These are phyloP conservation scores for Cucumis cinereus DNA, from an alignment of 306 rosid genomes.

Conservation along the genomic window DNA sequence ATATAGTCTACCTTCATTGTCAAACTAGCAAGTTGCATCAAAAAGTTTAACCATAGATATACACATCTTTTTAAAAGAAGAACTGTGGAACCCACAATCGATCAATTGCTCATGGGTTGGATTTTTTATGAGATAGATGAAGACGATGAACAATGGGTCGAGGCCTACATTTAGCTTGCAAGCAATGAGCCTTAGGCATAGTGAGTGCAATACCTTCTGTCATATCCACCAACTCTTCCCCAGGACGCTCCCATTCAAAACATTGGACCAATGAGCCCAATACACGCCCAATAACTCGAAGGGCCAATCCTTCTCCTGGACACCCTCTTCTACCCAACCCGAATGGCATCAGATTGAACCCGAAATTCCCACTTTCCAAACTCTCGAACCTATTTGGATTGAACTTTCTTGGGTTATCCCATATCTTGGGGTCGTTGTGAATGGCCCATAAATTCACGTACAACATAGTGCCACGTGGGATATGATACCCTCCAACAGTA, in stretches of 20 bases:
- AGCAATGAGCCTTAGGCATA: background rate
- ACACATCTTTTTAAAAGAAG: no score
- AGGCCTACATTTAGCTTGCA: background rate
- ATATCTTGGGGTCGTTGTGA: slow-evolving; percentile 21
- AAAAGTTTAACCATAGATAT: no score
- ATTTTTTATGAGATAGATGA: background rate
- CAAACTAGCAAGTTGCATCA: no score
- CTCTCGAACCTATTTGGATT: slow-evolving; percentile 20
- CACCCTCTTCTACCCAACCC: slow-evolving; percentile 15
- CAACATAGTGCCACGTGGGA: slow-evolving; percentile 32
- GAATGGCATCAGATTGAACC: slow-evolving; percentile 17
- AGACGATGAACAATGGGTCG: background rate
- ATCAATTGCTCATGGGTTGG: background rate
- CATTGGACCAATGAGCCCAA: slow-evolving; percentile 10
- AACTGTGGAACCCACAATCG: no score
- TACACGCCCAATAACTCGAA: background rate
- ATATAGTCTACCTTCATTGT: no score
- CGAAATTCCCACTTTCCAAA: background rate
- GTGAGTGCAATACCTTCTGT: background rate
- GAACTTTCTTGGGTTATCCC: slow-evolving; percentile 19
- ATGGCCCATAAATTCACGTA: slow-evolving; percentile 30
- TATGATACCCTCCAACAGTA: slow-evolving; percentile 10
- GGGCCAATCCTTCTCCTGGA: slow-evolving; percentile 13
- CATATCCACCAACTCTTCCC: slow-evolving; percentile 9
- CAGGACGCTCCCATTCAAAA: slow-evolving; percentile 10